Conservation (phyloP, 495 filamentous ascomycete genomes). For the Hypomontagnella monticulosa region DNA sequence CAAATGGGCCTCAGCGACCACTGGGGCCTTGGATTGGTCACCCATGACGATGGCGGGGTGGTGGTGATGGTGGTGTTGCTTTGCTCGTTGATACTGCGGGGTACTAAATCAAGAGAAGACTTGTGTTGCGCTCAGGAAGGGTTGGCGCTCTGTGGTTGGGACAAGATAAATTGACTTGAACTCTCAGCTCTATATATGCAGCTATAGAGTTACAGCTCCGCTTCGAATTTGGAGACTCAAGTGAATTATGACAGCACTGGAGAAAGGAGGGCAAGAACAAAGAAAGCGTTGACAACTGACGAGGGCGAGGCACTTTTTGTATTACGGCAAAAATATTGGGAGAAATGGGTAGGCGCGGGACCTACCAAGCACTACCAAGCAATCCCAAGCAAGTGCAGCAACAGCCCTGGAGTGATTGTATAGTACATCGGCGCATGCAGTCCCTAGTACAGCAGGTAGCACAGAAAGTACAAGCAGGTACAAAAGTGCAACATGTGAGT, state of each 20-base stretch:
- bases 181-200: background rate
- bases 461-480: slow-evolving; percentile 26
- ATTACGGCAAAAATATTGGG: slow-evolving; percentile 42
- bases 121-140: slow-evolving; percentile 4
- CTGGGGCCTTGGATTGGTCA: slow-evolving; percentile 69
- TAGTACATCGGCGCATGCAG: slow-evolving; percentile 24
- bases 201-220: too few species aligned
- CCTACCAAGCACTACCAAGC: background rate
- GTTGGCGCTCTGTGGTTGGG: slow-evolving; percentile 21
- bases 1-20: slow-evolving; percentile 85
- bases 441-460: slow-evolving; percentile 27
- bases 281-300: slow-evolving; percentile 29
- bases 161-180: background rate
- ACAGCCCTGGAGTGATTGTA: slow-evolving; percentile 17
- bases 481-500: background rate
- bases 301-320: slow-evolving; percentile 44
- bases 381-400: slow-evolving; percentile 1
- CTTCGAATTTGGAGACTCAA: background rate
- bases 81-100: slow-evolving; percentile 43
- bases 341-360: slow-evolving; percentile 26
- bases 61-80: slow-evolving; percentile 39
- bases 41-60: slow-evolving; percentile 67
- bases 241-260: too few species aligned
- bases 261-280: slow-evolving; percentile 9
- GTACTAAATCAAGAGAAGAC: slow-evolving; percentile 19